Evolutionary conservation across 148 eudicot species (phyloP), one percentile per base, ranked within the genome.

Genomic region (Cornus kousa): DNA sequence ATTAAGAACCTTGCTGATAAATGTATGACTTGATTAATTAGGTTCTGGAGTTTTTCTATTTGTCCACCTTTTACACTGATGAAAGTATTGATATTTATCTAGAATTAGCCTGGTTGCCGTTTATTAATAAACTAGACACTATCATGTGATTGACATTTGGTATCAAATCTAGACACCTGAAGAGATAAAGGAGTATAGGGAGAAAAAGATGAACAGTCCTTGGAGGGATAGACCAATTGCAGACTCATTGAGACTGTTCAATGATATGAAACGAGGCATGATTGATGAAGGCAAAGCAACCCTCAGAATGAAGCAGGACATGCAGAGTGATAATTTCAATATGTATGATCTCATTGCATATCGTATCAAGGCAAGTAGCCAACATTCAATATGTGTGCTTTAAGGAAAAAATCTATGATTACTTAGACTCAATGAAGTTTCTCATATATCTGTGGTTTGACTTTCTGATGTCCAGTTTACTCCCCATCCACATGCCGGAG

Each of bases 301-400:
- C n/a, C 87, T 96, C 37, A 81, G 99, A 80, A 94, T 96, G 99
- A 96, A 94, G 79, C 98, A 94, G 84, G 99, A 94, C 82, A 96
- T 96, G 97, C 95, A 92, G 83, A 94, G 90, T 76, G 95, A 96
- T 59, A 96, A 96, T 75, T 88, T 80, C 73, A 96, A 96, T 82
- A 96, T 96, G 99, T 91, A 94, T 70, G 99, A 96, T 84, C 95
- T 96, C 76, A 96, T 96, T 81, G 98, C 99, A 77, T 96, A 96
- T 79, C 95, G 99, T 69, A 94, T 96, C 81, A 96, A 96, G 97
- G 99, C 87, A 90, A 88, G 93, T 43, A 43, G 48, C 48, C 48
- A 43, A 43, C 8, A 39, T 39, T 39, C 7, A 7, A 39, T 7
- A 7, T 84, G 9, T 32, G 67, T 32, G n/a, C 69, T 43, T 5